These are phyloP conservation scores for Nelumbo lutea DNA, from an alignment of 164 flowering plant species.

Conservation along the genomic window DNA sequence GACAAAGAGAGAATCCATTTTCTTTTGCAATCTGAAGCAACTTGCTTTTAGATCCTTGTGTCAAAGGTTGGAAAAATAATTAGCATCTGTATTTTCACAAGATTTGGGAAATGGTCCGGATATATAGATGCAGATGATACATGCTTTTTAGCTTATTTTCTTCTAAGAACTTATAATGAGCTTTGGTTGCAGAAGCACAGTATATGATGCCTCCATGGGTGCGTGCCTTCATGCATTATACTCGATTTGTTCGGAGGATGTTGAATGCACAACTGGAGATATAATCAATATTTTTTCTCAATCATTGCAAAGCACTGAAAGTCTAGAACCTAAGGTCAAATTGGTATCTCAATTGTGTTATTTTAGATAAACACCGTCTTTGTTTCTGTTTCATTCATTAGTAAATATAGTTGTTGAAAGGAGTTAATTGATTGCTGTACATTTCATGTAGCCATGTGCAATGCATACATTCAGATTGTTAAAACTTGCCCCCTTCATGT, in stretches of 20 bases:
- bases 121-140: background rate
- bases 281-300: slow-evolving; percentile 46
- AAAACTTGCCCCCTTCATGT: slow-evolving; percentile 68
- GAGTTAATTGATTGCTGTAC: background rate
- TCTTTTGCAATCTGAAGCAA: too few species aligned
- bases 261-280: slow-evolving; percentile 63
- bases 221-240: slow-evolving; percentile 65
- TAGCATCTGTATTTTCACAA: too few species aligned
- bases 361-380: slow-evolving; percentile 1
- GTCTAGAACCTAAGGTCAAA: slow-evolving; percentile 78
- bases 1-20: background rate
- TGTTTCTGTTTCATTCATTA: too few species aligned
- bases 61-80: too few species aligned
- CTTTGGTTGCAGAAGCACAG: slow-evolving; percentile 47
- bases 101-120: too few species aligned
- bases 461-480: slow-evolving; percentile 63
- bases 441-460: slow-evolving; percentile 71
- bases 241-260: slow-evolving; percentile 61
- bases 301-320: slow-evolving; percentile 54
- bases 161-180: slow-evolving; percentile 5
- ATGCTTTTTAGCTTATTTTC: background rate
- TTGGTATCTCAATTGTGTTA: background rate
- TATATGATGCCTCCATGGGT: slow-evolving; percentile 77
- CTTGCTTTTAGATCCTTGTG: too few species aligned
- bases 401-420: background rate